Evolutionary conservation across 192 early-diverging fungal species (phyloP), one percentile per base, ranked within the genome.

Genomic region (Backusella tuberculispora): DNA sequence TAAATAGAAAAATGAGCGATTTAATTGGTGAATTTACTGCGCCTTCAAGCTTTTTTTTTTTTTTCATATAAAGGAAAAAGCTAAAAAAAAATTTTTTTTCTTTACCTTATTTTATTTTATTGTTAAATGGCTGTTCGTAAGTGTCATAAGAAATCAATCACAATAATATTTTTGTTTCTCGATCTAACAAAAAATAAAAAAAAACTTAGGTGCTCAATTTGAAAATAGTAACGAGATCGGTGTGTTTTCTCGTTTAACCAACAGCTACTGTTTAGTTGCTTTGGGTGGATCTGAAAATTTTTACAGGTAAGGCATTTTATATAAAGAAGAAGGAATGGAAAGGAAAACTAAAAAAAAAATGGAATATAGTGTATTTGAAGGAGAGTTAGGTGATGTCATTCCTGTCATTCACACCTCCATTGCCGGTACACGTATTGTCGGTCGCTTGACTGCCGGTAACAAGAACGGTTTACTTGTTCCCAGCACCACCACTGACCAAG

Each of bases 151-250:
- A 53, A n/a, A 53, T 17, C 9, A 53, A 19, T 8, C 29, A 2
- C 29, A 34, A 34, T 34, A 34, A 34, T 34, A 34, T 34, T 34
- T 2, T 34, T 34, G 29, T 34, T 34, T 34, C 29, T 34, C 2
- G 29, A 34, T 34, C 29, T 34, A 34, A 34, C 29, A 34, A 34
- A 53, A 5, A 19, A 53, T 21, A 56, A 10, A 10, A 56, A 56
- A 26, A 12, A 4, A 24, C 12, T 56, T 56, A 56, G 89, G 96
- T 81, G 95, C 96, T 42, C 95, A 96, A 87, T 99, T 99, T 83
- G 98, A 99, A 89, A 99, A 98, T 88, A 95, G 88, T 85, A 98
- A 98, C 87, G 98, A 99, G 83, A 95, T 99, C 83, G 98, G 98
- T 72, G 98, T 99, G 64, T 99, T 99, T 72, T 90, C 97, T 81